Evolutionary conservation across 257 asterid species (phyloP).

Genomic region (Scutellaria baicalensis): DNA sequence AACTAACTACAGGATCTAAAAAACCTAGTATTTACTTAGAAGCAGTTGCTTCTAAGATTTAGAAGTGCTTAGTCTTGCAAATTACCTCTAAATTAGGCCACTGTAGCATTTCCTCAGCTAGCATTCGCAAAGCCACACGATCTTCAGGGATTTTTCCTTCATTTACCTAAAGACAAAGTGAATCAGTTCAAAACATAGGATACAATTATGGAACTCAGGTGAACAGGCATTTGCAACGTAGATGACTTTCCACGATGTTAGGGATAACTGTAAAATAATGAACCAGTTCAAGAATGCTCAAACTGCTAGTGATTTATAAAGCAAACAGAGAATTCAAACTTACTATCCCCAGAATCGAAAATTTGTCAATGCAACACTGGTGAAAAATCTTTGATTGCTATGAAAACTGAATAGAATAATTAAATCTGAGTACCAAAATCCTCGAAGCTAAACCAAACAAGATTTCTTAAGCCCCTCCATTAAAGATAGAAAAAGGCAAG

Average conservation of each 20-base stretch:
- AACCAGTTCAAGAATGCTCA: background rate
- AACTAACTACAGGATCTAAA: background rate
- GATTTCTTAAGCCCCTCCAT: background rate
- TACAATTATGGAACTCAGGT: background rate
- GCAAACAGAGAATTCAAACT: background rate
- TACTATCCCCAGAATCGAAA: background rate
- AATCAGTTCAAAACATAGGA: constrained; percentile 3
- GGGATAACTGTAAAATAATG: background rate
- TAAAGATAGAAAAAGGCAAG: background rate
- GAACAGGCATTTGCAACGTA: too few relatives aligned
- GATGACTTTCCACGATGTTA: background rate
- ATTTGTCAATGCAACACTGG: background rate
- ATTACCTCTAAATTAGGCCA: constrained; percentile 95
- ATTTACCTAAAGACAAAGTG: constrained; percentile 43
- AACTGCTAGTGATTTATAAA: background rate
- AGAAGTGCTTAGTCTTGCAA: background rate
- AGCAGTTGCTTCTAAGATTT: background rate
- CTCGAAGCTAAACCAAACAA: background rate
- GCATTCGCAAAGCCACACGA: constrained; percentile 62
- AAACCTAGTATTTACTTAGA: background rate
- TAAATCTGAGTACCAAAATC: background rate
- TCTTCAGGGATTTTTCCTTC: constrained; percentile 77
- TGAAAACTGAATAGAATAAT: background rate
- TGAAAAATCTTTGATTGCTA: background rate
- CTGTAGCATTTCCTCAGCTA: constrained; percentile 80